Base-by-base conservation (phyloP, 75 land plant species). In the Gnetum montanum region DNA sequence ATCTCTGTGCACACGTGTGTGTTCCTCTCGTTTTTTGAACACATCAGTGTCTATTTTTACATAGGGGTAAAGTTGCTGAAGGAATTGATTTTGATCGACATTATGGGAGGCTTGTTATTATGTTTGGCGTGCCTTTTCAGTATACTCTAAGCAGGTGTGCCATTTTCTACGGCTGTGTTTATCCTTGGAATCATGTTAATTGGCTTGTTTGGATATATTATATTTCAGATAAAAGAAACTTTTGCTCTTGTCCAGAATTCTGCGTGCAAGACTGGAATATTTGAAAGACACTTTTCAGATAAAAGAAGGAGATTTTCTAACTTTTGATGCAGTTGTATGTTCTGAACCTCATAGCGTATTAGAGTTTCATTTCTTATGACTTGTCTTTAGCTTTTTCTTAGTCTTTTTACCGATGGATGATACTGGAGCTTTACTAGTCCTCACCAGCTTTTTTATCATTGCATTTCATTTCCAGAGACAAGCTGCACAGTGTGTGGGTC, bases 401-500 rank as follows among this genome's bases (percentile, higher is more conserved):
- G 1, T 37, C 12, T 15, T n/a, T n/a, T n/a, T n/a, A 8, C 15
- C n/a, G 15, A 8, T 15, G 20, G 8, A 8, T 8, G 51, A 8
- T 49, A 8, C 12, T 29, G 7, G 12, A 8, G n/a, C n/a, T n/a
- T n/a, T n/a, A n/a, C n/a, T n/a, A n/a, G n/a, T n/a, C n/a, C n/a
- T n/a, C n/a, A n/a, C n/a, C n/a, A n/a, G n/a, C n/a, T n/a, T n/a
- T n/a, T n/a, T n/a, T n/a, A n/a, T n/a, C n/a, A n/a, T 33, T 68
- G 48, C 31, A 24, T 40, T 36, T 12, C 4, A 24, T 37, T 63
- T 19, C 12, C 77, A 95, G 99, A 86, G 99, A 46, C 99, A 95
- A 79, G 99, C 99, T 69, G 99, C 99, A n/a, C 99, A 95, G 63
- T 95, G 99, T 74, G 99, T 95, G 43, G 99, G 99, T 5, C 85